These are phyloP conservation scores for Lactarius akahatsu DNA, from an alignment of 768 basidiomycete species.

Conservation along the genomic window DNA sequence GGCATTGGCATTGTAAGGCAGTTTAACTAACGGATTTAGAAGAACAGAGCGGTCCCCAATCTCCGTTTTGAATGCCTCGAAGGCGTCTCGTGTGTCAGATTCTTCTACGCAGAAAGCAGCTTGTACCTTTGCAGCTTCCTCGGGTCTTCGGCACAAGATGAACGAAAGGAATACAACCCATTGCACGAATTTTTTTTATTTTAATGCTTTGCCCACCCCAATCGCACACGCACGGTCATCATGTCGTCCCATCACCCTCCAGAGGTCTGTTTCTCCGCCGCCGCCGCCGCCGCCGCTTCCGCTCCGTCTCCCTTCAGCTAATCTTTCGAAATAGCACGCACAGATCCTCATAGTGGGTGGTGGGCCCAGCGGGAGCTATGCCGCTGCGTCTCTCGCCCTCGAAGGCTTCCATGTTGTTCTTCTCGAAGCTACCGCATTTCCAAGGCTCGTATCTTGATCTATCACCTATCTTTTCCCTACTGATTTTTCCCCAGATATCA, in stretches of 20 bases:
- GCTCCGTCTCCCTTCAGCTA: background rate
- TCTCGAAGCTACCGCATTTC: conserved; percentile 55
- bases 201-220: background rate
- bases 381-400: conserved; percentile 54
- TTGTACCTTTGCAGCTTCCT: background rate
- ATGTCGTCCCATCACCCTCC: conserved; percentile 16
- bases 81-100: background rate
- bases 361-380: conserved; percentile 57
- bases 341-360: conserved; percentile 56
- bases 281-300: background rate
- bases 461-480: background rate
- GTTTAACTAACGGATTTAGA: background rate
- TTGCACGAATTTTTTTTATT: background rate
- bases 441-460: conserved; percentile 41
- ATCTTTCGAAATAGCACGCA: conserved; percentile 29
- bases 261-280: conserved; percentile 10
- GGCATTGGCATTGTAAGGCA: background rate
- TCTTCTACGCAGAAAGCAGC: conserved; percentile 4
- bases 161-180: background rate
- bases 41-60: background rate
- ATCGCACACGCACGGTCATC: background rate
- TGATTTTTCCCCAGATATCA: conserved; percentile 41
- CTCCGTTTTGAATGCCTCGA: background rate
- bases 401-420: conserved; percentile 59
- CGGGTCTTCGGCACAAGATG: background rate